These are phyloP conservation scores for Citrus inodora DNA, from an alignment of 345 rosid genomes.

Conservation along the genomic window DNA sequence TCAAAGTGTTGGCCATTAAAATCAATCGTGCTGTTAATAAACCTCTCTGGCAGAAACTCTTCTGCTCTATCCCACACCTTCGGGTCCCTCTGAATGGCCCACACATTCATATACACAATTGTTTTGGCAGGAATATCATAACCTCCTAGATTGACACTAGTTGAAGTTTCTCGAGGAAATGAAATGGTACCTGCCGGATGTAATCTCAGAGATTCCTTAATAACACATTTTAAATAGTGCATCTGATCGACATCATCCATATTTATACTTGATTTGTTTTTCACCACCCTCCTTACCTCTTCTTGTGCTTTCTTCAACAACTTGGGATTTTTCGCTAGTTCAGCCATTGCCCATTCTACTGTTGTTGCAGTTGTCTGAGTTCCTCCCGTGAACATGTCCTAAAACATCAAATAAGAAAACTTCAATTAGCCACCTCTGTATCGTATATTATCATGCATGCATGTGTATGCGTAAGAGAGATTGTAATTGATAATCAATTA, in stretches of 20 bases:
- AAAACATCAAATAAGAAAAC: neutral
- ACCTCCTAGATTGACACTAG: neutral
- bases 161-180: constrained; percentile 7
- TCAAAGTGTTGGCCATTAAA: neutral
- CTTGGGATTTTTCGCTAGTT: constrained; percentile 1
- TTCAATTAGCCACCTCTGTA: neutral
- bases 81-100: constrained; percentile 17
- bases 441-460: no score
- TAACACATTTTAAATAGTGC: constrained; percentile 3
- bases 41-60: constrained; percentile 14
- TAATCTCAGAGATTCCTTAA: constrained; percentile 8
- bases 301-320: neutral
- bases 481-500: neutral
- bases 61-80: neutral
- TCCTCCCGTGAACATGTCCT: constrained; percentile 16
- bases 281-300: constrained; percentile 1
- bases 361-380: neutral
- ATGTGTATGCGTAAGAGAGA: neutral
- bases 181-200: neutral
- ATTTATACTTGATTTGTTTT: neutral
- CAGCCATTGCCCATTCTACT: constrained; percentile 12
- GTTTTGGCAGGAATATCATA: constrained; percentile 10
- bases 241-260: neutral
- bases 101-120: neutral
- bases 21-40: neutral